A percentile compares a stretch with the other conserved stretches of the same genome.
These are phyloP conservation scores for Neonectria faginata DNA, from an alignment of 2,329 filamentous ascomycete species.

Conservation along the genomic window DNA sequence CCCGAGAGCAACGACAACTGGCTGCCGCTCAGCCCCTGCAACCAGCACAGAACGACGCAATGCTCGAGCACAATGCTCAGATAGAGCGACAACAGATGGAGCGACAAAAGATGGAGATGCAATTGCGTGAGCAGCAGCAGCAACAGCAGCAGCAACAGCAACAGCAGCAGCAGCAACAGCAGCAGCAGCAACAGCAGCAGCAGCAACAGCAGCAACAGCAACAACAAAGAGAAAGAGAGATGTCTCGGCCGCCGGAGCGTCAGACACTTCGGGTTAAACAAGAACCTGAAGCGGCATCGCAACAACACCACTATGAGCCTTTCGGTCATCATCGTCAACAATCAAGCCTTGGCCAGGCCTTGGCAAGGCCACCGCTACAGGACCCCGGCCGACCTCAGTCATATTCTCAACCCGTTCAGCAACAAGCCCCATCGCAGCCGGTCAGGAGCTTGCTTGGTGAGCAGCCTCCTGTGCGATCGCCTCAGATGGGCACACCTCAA, in stretches of 20 bases:
- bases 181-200: slow-evolving; percentile 25
- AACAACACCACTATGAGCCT: slow-evolving; percentile 58
- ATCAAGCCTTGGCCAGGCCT: slow-evolving; percentile 53
- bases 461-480: slow-evolving; percentile 52
- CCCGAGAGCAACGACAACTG: slow-evolving; percentile 50
- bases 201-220: too few relatives aligned
- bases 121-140: slow-evolving; percentile 45
- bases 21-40: slow-evolving; percentile 52
- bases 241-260: slow-evolving; percentile 46
- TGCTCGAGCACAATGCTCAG: slow-evolving; percentile 48
- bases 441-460: slow-evolving; percentile 57
- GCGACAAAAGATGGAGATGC: slow-evolving; percentile 45
- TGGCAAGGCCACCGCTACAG: slow-evolving; percentile 53
- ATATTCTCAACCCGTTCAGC: slow-evolving; percentile 47
- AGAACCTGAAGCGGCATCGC: slow-evolving; percentile 59
- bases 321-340: slow-evolving; percentile 56
- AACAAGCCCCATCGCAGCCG: slow-evolving; percentile 54
- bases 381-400: slow-evolving; percentile 57
- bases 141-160: not conserved
- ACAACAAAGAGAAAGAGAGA: slow-evolving; percentile 46
- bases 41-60: slow-evolving; percentile 49
- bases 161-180: slow-evolving; percentile 15
- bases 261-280: slow-evolving; percentile 59
- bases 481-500: slow-evolving; percentile 46
- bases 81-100: slow-evolving; percentile 50